Base-by-base conservation (phyloP, 176 grass and related monocot species). In the Pontederia paniculata region DNA sequence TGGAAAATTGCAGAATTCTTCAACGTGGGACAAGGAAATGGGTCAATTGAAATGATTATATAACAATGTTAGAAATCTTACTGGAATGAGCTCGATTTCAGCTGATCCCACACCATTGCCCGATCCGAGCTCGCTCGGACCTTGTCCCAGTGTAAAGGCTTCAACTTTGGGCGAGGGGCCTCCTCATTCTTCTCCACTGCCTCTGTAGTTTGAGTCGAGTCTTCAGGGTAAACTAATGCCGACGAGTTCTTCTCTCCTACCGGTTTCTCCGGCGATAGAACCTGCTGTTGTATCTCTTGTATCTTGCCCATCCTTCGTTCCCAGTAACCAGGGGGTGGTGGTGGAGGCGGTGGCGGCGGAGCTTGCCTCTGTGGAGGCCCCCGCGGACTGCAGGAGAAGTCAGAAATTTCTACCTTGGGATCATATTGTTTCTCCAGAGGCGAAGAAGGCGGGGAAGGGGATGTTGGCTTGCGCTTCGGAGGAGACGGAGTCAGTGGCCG, bases 61-160 rank as follows among this genome's bases (percentile, higher is more conserved):
- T 37, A 6, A 37, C 28, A 75, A 45, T 45, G 20, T 73, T 42
- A 22, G 49, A 63, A 22, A 9, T 14, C 77, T 73, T 53, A 89
- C 86, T 76, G 66, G 77, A 89, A 89, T 9, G 86, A 89, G 74
- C 86, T 84, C 3, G 86, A 75, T 53, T 84, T 81, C 31, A 89
- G 60, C 63, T 89, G 81, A 65, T 89, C 86, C 85, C 86, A 89
- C 58, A 89, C 86, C 58, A 78, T 89, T 17, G 71, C 77, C 42
- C 81, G 71, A 66, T 78, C 74, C 14, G 80, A 80, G 85, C 76
- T 83, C 41, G 80, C 77, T 21, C 77, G 73, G 42, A 89, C 77
- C 69, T 89, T 89, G 54, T 89, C 85, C 85, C 85, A 89, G 66
- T 88, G 80, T 48, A 89, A 60, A 49, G 80, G 85, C 66, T 89